phyloP scores from a whole-genome alignment of 2,329 filamentous ascomycete genomes.

The Clarireedia paspali region DNA sequence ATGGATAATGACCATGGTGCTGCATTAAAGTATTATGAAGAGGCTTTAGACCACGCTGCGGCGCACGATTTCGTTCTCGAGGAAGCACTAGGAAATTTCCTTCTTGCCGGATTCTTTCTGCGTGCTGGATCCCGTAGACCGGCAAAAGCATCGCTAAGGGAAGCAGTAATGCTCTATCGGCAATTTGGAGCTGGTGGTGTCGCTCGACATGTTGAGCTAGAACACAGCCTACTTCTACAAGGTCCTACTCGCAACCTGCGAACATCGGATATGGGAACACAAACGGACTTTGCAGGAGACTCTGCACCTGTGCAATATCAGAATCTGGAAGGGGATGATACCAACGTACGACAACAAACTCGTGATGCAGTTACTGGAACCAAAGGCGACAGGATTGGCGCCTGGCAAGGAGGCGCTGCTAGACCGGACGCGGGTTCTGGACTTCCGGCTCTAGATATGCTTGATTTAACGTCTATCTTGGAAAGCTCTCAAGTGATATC shows the following conservation, averaged over 20 bases:
- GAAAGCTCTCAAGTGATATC: constrained; percentile 75
- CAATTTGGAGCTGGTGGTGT: constrained; percentile 63
- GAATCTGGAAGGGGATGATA: constrained; percentile 34
- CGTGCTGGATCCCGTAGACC: constrained; percentile 57
- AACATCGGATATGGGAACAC: constrained; percentile 55
- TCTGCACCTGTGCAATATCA: constrained; percentile 45
- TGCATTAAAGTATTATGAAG: constrained; percentile 60
- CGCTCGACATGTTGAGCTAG: constrained; percentile 57
- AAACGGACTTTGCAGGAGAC: constrained; percentile 63
- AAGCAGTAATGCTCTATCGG: constrained; percentile 60
- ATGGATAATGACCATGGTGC: constrained; percentile 47
- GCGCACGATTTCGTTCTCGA: constrained; percentile 61
- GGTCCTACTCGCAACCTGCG: constrained; percentile 51
- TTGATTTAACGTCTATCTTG: constrained; percentile 71
- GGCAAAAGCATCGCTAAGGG: constrained; percentile 60
- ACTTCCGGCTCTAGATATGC: constrained; percentile 72
- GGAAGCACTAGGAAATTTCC: constrained; percentile 64
- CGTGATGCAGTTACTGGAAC: constrained; percentile 33
- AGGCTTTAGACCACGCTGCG: constrained; percentile 63
- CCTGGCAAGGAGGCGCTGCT: constrained; percentile 53
- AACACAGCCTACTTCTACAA: constrained; percentile 60
- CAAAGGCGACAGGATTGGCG: constrained; percentile 51
- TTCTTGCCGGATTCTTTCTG: constrained; percentile 66
- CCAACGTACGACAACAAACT: constrained; percentile 35
- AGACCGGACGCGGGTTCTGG: constrained; percentile 51